phyloP scores from a whole-genome alignment of 176 grass and related monocot species.

The maize (Zea mays) region DNA sequence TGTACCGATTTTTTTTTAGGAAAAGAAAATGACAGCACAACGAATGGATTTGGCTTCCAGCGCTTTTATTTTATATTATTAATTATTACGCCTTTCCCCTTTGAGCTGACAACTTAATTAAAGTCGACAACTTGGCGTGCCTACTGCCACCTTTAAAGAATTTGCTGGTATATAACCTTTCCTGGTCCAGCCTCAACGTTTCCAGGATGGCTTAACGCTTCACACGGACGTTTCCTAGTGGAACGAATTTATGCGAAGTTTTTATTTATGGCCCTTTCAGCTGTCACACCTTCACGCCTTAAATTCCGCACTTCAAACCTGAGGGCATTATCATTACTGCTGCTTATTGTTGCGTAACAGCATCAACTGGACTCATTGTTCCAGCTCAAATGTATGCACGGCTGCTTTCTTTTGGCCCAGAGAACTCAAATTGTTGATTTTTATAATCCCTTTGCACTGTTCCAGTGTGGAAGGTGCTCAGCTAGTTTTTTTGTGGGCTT shows the following conservation, averaged over 20 bases:
- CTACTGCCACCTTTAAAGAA: constrained; percentile 25
- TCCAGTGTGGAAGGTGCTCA: background rate
- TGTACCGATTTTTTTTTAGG: background rate
- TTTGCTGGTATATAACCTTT: constrained; percentile 16
- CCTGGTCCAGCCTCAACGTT: constrained; percentile 6
- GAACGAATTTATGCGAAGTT: constrained; percentile 34
- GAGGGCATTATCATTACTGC: background rate
- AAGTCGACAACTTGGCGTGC: constrained; percentile 16
- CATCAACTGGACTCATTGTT: constrained; percentile 6
- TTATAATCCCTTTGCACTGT: background rate
- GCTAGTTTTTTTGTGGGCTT: background rate
- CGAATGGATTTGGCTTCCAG: constrained; percentile 10
- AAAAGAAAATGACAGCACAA: background rate
- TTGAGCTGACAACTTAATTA: constrained; percentile 29
- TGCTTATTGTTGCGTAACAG: background rate
- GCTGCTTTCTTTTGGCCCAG: background rate
- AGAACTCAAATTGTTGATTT: background rate
- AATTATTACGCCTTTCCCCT: background rate
- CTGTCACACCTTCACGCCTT: constrained; percentile 1
- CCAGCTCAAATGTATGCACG: background rate
- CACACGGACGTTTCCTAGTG: constrained; percentile 9
- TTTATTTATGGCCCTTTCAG: background rate
- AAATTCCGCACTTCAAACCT: constrained; percentile 23
- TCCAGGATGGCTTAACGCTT: constrained; percentile 36
- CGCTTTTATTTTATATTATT: background rate